A percentile compares a stretch with the other conserved stretches of the same genome.
Evolutionary conservation across 176 grass and related monocot genomes (phyloP).

Genomic region (Oryza glaberrima): DNA sequence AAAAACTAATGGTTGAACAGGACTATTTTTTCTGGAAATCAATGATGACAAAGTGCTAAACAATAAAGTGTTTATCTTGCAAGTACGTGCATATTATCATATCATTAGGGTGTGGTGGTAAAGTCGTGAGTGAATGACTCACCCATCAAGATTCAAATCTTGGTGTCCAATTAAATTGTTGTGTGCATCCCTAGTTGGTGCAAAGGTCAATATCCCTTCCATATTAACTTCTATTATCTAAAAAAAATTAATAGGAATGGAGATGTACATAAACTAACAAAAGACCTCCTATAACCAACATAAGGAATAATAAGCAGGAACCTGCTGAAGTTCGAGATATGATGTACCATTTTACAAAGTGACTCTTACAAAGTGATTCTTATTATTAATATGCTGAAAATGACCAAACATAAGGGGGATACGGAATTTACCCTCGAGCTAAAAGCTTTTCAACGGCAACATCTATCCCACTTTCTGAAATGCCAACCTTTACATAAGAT

Average conservation of each 20-base stretch:
- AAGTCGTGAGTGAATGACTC: background rate
- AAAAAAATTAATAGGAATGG: background rate
- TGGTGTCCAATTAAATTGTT: too few relatives aligned
- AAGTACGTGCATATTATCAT: background rate
- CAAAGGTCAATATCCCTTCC: background rate
- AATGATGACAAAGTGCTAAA: background rate
- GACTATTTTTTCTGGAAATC: constrained; percentile 28
- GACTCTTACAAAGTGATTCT: constrained; percentile 1
- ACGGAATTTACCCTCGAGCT: constrained; percentile 69
- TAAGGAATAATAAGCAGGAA: constrained; percentile 13
- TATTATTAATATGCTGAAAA: constrained; percentile 34
- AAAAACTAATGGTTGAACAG: background rate
- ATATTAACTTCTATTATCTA: background rate
- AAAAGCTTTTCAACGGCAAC: constrained; percentile 82
- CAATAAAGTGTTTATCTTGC: constrained; percentile 3
- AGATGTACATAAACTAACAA: constrained; percentile 12
- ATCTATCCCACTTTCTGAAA: constrained; percentile 92
- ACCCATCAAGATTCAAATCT: too few relatives aligned
- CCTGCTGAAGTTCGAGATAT: constrained; percentile 14
- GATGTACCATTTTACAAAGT: background rate
- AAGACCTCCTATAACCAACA: background rate
- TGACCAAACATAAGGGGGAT: constrained; percentile 2
- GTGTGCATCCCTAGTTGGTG: background rate
- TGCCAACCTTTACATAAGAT: constrained; percentile 76
- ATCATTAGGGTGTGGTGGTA: background rate